Evolutionary conservation across 352 stramenopile genomes (phyloP).

Genomic region (Phytopythium chamaehyphon): DNA sequence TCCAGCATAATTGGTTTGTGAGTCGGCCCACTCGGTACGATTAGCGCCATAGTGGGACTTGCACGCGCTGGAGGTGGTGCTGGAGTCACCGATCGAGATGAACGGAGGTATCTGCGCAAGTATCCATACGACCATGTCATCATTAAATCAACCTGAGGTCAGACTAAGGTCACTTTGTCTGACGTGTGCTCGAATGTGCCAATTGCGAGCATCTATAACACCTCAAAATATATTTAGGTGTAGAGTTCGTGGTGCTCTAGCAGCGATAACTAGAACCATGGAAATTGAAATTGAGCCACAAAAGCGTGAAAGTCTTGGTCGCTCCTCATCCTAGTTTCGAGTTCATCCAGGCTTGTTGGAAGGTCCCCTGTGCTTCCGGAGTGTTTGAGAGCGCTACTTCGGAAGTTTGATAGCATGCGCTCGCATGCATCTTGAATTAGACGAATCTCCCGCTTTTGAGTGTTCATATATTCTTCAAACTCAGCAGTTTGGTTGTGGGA

Average conservation of each 20-base stretch:
- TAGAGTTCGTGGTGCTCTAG: not conserved
- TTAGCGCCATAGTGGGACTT: too few species aligned
- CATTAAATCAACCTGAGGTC: too few species aligned
- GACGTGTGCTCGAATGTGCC: too few species aligned
- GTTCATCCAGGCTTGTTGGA: slow-evolving; percentile 22
- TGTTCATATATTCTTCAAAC: slow-evolving; percentile 64
- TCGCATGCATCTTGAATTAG: slow-evolving; percentile 45
- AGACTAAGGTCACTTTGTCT: too few species aligned
- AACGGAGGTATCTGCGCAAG: too few species aligned
- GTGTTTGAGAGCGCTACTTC: slow-evolving; percentile 17
- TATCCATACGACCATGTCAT: too few species aligned
- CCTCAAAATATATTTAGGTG: too few species aligned
- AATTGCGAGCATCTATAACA: too few species aligned
- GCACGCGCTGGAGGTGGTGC: too few species aligned
- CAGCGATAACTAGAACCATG: slow-evolving; percentile 39
- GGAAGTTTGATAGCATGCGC: slow-evolving; percentile 64
- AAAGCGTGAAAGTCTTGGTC: slow-evolving; percentile 12
- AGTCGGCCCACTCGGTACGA: too few species aligned
- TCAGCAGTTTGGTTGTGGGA: slow-evolving; percentile 46
- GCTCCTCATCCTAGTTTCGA: slow-evolving; percentile 21
- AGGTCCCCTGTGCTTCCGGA: slow-evolving; percentile 21
- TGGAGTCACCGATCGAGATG: too few species aligned
- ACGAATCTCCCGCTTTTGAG: slow-evolving; percentile 41
- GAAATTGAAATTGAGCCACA: slow-evolving; percentile 24
- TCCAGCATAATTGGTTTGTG: too few species aligned